phyloP scores from a whole-genome alignment of 148 eudicot species.

The Vaccinium myrtillus region DNA sequence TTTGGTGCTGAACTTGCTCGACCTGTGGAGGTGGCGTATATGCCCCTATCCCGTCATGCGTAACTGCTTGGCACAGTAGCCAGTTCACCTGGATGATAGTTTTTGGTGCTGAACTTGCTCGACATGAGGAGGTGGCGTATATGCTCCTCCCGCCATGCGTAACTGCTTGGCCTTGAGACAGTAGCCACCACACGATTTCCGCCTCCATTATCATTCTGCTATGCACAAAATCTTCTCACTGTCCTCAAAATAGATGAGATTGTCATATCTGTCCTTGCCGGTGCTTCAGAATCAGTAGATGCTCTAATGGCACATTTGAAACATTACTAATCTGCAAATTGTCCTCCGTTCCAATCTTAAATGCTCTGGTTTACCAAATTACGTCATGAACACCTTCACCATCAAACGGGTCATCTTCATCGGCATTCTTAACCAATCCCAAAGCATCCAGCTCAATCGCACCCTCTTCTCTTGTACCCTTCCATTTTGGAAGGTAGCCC shows the following conservation, averaged over 20 bases:
- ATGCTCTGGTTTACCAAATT: not conserved
- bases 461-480: not conserved
- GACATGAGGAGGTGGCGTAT: not conserved
- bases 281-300: not conserved
- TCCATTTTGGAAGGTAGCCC: not conserved
- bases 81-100: not conserved
- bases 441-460: not conserved
- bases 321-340: slow-evolving; percentile 1
- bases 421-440: not conserved
- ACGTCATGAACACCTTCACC: not conserved
- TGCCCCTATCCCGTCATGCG: not conserved
- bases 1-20: not conserved
- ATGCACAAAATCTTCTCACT: not conserved
- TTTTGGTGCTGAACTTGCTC: not conserved
- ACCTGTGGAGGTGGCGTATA: not conserved
- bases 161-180: not conserved
- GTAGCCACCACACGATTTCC: not conserved
- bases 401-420: not conserved
- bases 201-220: not conserved
- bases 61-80: not conserved
- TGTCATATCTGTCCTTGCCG: not conserved
- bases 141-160: not conserved
- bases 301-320: not conserved
- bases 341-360: not conserved
- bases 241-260: not conserved